Percentiles rank a stretch among this genome's conserved stretches.
These are phyloP conservation scores for Castanopsis chinensis DNA, from an alignment of 306 rosid genomes.

Conservation along the genomic window DNA sequence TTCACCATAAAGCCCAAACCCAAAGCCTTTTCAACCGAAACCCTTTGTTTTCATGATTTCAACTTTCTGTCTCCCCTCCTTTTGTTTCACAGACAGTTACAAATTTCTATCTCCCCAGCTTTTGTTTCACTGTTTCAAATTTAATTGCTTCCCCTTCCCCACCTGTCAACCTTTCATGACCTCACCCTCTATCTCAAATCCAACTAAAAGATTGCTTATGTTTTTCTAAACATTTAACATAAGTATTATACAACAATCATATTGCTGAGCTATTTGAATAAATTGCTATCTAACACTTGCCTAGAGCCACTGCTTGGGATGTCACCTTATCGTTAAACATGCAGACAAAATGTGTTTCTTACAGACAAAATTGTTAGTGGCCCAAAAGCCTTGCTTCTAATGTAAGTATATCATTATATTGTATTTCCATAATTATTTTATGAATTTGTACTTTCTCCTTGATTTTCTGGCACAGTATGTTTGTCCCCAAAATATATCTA, in stretches of 20 bases:
- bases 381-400: neutral
- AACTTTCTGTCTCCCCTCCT: too few relatives aligned
- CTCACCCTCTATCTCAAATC: too few relatives aligned
- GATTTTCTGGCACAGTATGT: neutral
- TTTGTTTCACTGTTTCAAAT: too few relatives aligned
- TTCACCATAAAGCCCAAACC: too few relatives aligned
- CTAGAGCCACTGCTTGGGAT: constrained; percentile 76
- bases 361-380: neutral
- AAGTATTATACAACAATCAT: constrained; percentile 1
- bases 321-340: constrained; percentile 57
- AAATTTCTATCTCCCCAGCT: too few relatives aligned
- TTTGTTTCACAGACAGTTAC: too few relatives aligned
- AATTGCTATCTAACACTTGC: constrained; percentile 39
- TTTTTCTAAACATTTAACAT: neutral
- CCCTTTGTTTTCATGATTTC: too few relatives aligned
- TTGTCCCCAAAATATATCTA: neutral
- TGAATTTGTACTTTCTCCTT: neutral
- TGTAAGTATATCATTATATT: too few relatives aligned
- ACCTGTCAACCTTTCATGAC: too few relatives aligned
- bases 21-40: too few relatives aligned
- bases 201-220: constrained; percentile 4
- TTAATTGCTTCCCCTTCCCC: too few relatives aligned
- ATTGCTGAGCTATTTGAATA: too few relatives aligned
- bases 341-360: neutral
- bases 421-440: neutral